These are phyloP conservation scores for Huntiella moniliformis DNA, from an alignment of 2,329 filamentous ascomycete species.

Conservation along the genomic window DNA sequence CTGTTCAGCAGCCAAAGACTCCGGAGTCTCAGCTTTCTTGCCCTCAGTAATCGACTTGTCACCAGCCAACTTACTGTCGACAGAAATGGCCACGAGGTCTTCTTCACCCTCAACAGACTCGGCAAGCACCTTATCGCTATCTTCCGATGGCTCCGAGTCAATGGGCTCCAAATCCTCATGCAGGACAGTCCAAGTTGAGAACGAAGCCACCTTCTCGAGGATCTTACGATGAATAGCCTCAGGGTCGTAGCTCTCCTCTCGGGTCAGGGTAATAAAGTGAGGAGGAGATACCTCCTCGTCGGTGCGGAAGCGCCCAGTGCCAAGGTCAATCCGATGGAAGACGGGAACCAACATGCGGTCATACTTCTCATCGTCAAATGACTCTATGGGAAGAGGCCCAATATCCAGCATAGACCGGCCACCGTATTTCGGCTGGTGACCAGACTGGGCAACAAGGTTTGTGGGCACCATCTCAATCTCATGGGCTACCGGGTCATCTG, in stretches of 20 bases:
- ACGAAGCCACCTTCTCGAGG: slow-evolving; percentile 52
- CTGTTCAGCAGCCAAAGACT: slow-evolving; percentile 9
- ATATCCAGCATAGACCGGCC: slow-evolving; percentile 32
- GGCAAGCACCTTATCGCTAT: slow-evolving; percentile 50
- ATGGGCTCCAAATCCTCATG: slow-evolving; percentile 26
- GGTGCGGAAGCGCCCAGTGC: background rate
- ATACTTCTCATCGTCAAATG: slow-evolving; percentile 42
- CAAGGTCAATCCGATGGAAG: slow-evolving; percentile 34
- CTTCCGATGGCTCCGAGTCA: slow-evolving; percentile 1
- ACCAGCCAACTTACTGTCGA: slow-evolving; percentile 33
- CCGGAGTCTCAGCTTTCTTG: slow-evolving; percentile 17
- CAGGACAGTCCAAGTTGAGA: slow-evolving; percentile 54
- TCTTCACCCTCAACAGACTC: slow-evolving; percentile 76
- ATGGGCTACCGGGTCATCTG: slow-evolving; percentile 49
- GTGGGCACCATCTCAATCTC: slow-evolving; percentile 66
- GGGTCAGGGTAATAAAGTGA: slow-evolving; percentile 57
- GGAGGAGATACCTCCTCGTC: slow-evolving; percentile 26
- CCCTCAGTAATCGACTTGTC: slow-evolving; percentile 23
- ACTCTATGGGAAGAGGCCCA: slow-evolving; percentile 27
- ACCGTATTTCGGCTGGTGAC: slow-evolving; percentile 25
- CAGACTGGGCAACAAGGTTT: slow-evolving; percentile 43
- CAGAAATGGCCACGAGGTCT: slow-evolving; percentile 68
- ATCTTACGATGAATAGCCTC: slow-evolving; percentile 66
- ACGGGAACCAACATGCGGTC: slow-evolving; percentile 53
- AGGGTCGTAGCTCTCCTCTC: slow-evolving; percentile 47